phyloP scores from a whole-genome alignment of 1,284 basidiomycete species.

The Gymnopus androsaceus region DNA sequence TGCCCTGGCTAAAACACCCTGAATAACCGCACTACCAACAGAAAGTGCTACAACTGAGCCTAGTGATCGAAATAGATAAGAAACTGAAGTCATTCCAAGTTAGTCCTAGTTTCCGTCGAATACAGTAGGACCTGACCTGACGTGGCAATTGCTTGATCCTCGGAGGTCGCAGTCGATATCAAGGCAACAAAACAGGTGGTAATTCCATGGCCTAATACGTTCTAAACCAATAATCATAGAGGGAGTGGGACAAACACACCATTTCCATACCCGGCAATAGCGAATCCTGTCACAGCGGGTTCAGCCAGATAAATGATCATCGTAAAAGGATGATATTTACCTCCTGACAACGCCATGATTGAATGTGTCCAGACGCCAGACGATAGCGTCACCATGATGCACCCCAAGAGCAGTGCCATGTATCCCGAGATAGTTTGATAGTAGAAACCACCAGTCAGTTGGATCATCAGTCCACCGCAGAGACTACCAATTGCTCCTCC shows the following conservation, averaged over 20 bases:
- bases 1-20: too few species aligned
- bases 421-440: conserved; percentile 47
- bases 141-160: conserved; percentile 64
- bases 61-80: conserved; percentile 64
- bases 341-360: conserved; percentile 39
- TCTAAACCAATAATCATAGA: not conserved
- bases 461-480: conserved; percentile 52
- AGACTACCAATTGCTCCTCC: conserved; percentile 51
- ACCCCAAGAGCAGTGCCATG: conserved; percentile 39
- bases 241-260: conserved; percentile 30
- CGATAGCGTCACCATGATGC: conserved; percentile 37
- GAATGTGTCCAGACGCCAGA: conserved; percentile 41
- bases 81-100: conserved; percentile 38
- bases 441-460: conserved; percentile 58
- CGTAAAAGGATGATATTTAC: not conserved
- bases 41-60: conserved; percentile 59
- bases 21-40: too few species aligned
- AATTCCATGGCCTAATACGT: conserved; percentile 40
- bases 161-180: conserved; percentile 60
- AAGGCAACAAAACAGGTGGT: conserved; percentile 61
- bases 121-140: conserved; percentile 41
- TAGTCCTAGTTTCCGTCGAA: not conserved
- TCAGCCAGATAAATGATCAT: not conserved
- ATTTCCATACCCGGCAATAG: conserved; percentile 46
- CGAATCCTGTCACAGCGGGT: conserved; percentile 27